Evolutionary conservation across 331 rosid species (phyloP), one percentile per base, ranked within the genome.

Genomic region (Malus hybrid): DNA sequence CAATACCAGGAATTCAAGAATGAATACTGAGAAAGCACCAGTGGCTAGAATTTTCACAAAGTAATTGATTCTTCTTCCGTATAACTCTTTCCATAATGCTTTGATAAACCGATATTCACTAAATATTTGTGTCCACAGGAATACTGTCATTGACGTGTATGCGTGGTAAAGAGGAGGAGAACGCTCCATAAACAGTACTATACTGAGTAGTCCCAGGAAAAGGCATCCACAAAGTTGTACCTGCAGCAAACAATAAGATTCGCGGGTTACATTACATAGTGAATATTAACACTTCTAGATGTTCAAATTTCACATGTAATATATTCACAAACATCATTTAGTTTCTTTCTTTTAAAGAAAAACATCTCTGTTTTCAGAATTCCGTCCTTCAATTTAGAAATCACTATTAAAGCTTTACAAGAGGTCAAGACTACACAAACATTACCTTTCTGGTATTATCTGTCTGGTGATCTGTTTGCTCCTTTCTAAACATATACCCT

Each of bases 101-200:
- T 72, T 86, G 66, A 93, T 80, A 78, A 88, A 87, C 84, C 77
- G 77, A 83, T 88, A 86, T 84, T 92, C 88, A 82, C 87, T 82
- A 59, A 86, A 77, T 80, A 92, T 90, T 85, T 88, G 88, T 60
- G 88, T 79, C 97, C 96, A 93, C 65, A 88, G 75, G 79, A 88
- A 90, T 15, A 82, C 85, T n/a, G 97, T 90, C 96, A 86, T 86
- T 52, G 88, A 72, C 57, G 81, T 71, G 78, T 90, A 93, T 46
- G 93, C 93, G 74, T 93, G 91, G 80, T 90, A 93, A 65, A 93
- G 96, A 72, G 94, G 94, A 82, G 97, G 94, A 79, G 97, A 90
- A 77, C 70, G 91, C 83, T 93, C 93, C 81, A 90, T 78, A 77
- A 87, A 80, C 69, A 90, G 91, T 55, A 90, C 39, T 76, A 69